These are phyloP conservation scores for Phalaenopsis equestris DNA, from an alignment of 106 monocot genomes.

Conservation along the genomic window DNA sequence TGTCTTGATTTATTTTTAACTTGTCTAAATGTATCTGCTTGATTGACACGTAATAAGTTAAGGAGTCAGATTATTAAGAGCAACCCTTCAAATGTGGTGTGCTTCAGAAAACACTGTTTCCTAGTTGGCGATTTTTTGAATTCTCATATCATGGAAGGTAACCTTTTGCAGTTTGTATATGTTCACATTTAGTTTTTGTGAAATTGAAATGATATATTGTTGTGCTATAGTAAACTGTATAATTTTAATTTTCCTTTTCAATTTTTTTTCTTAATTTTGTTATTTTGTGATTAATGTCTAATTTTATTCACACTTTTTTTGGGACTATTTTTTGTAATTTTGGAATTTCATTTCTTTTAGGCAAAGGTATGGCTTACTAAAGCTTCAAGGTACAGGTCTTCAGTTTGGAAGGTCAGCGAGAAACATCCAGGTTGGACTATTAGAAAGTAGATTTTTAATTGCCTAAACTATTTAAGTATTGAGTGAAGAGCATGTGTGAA, in stretches of 20 bases:
- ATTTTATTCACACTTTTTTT: not conserved
- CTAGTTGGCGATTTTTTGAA: not conserved
- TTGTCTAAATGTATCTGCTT: too few relatives aligned
- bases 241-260: not conserved
- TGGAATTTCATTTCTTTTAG: conserved; percentile 14
- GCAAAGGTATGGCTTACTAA: conserved; percentile 61
- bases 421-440: conserved; percentile 65
- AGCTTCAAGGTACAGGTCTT: conserved; percentile 62
- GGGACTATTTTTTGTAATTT: not conserved
- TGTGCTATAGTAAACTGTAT: not conserved
- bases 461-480: not conserved
- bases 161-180: not conserved
- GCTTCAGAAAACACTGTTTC: too few relatives aligned
- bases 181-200: not conserved
- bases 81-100: too few relatives aligned
- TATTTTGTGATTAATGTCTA: not conserved
- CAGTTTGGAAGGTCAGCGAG: conserved; percentile 66
- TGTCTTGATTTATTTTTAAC: too few relatives aligned
- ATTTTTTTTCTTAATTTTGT: not conserved
- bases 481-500: not conserved
- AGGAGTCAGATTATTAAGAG: too few relatives aligned
- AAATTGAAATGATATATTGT: not conserved
- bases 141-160: not conserved
- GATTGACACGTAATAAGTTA: too few relatives aligned
- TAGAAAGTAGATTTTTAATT: not conserved